Conservation (phyloP, 139 green algal species). For the Closterium sp. region DNA sequence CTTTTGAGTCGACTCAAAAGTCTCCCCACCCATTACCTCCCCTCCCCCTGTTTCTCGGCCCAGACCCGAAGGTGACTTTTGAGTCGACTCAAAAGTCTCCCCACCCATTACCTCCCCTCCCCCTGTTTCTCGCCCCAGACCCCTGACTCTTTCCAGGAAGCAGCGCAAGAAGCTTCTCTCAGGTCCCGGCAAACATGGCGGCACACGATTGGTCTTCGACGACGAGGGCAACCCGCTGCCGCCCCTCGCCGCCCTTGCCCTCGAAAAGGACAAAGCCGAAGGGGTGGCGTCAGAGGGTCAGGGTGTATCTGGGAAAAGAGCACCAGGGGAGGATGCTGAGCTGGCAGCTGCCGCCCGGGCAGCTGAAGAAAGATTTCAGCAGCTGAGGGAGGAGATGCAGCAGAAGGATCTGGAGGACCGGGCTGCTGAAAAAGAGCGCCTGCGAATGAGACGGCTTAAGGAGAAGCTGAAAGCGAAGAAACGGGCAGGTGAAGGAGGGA, state of each 20-base stretch:
- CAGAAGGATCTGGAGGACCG: slow-evolving; percentile 48
- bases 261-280: slow-evolving; percentile 4
- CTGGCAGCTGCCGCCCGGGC: slow-evolving; percentile 2
- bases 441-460: slow-evolving; percentile 39
- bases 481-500: neutral
- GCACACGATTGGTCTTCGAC: slow-evolving; percentile 54
- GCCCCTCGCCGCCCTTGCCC: too few relatives aligned
- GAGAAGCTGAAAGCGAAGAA: slow-evolving; percentile 37
- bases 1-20: too few relatives aligned
- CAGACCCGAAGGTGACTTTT: too few relatives aligned
- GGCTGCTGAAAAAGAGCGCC: slow-evolving; percentile 28
- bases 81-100: too few relatives aligned
- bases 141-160: neutral
- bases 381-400: slow-evolving; percentile 36
- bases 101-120: too few relatives aligned
- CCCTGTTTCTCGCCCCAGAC: neutral
- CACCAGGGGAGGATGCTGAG: neutral
- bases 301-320: neutral
- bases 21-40: too few relatives aligned
- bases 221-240: slow-evolving; percentile 48
- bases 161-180: neutral
- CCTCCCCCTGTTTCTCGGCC: too few relatives aligned
- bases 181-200: neutral
- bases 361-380: slow-evolving; percentile 7
- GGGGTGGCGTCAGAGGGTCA: slow-evolving; percentile 9